Evolutionary conservation across 805 yeast species (phyloP), one percentile per base, ranked within the genome.

Genomic region (Metahyphopichia silvanorum): DNA sequence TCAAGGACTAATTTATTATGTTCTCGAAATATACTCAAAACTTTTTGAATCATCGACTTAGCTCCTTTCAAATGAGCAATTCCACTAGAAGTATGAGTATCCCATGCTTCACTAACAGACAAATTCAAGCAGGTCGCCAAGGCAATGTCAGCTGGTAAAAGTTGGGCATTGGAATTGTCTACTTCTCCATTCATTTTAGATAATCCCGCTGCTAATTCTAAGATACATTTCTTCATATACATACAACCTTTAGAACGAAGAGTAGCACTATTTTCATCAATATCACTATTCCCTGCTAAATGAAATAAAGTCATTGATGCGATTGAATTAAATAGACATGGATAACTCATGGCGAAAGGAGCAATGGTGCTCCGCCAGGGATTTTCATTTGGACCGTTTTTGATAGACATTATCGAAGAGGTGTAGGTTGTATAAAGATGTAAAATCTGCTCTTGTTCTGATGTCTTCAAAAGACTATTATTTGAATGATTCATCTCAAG

Each of bases 1-100:
- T 37, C 30, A 13, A 32, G 21, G 5, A 44, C 27, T 25, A 40
- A 30, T 16, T 42, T 40, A 32, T 54, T 58, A 13, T 49, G 49
- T 17, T 53, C 57, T 34, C 41, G 50, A 10, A 64, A 44, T 14
- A 62, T 35, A 10, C 45, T 39, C 35, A 63, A 49, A 9, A 75
- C 71, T 37, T 69, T 68, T 37, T 72, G 61, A 37, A 78, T 77
- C 72, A 80, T 74, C 9, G 77, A 69, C 38, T 72, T 69, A 4
- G 86, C 86, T 19, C 86, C 86, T 46, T 73, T 75, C 37, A 80
- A 60, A 55, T 80, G 87, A 2, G 82, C 79, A 33, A 80, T 76
- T 9, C 86, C 86, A 16, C 82, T 76, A 3, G 82, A 70, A 4
- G 74, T 78, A 37, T 76, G 81, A 9, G 78, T 71, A 47, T 78